Percentiles rank a stretch among this genome's conserved stretches.
Conservation (phyloP, 805 yeast genomes). For the Starmerella scarabaei region DNA sequence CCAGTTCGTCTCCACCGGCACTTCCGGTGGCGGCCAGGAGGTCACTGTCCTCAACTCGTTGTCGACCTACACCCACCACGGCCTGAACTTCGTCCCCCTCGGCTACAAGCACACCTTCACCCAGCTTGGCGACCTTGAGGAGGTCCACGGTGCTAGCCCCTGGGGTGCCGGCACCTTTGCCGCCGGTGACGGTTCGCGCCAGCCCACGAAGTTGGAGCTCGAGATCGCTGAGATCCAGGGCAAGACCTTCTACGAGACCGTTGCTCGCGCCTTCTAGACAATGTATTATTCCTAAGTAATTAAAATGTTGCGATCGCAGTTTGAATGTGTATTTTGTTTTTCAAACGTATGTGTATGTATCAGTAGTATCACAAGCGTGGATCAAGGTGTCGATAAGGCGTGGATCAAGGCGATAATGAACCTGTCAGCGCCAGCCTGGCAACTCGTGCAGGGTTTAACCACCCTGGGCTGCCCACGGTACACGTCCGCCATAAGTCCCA, state of each 20-base stretch:
- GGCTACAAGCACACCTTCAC: conserved; percentile 53
- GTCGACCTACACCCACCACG: conserved; percentile 58
- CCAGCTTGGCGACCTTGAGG: conserved; percentile 42
- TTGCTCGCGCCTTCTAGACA: conserved; percentile 20
- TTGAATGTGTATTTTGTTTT: too few relatives aligned
- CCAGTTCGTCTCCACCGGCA: conserved; percentile 55
- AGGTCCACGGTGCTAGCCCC: conserved; percentile 69
- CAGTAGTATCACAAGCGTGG: too few relatives aligned
- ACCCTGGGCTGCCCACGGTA: too few relatives aligned
- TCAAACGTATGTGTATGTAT: too few relatives aligned
- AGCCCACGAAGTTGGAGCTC: conserved; percentile 49
- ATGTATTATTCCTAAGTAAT: too few relatives aligned
- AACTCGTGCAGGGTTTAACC: too few relatives aligned
- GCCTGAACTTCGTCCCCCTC: conserved; percentile 61
- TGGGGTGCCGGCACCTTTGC: conserved; percentile 83
- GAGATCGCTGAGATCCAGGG: conserved; percentile 60
- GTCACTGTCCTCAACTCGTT: conserved; percentile 45
- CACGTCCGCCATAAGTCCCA: too few relatives aligned
- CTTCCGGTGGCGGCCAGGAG: conserved; percentile 73
- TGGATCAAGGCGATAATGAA: too few relatives aligned
- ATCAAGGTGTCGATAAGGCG: too few relatives aligned
- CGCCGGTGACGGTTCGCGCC: conserved; percentile 62
- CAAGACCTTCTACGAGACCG: conserved; percentile 41
- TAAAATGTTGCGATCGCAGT: too few relatives aligned
- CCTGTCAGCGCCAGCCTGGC: too few relatives aligned